phyloP scores from a whole-genome alignment of 2,329 filamentous ascomycete genomes.

The Phyllosticta capitalensis region DNA sequence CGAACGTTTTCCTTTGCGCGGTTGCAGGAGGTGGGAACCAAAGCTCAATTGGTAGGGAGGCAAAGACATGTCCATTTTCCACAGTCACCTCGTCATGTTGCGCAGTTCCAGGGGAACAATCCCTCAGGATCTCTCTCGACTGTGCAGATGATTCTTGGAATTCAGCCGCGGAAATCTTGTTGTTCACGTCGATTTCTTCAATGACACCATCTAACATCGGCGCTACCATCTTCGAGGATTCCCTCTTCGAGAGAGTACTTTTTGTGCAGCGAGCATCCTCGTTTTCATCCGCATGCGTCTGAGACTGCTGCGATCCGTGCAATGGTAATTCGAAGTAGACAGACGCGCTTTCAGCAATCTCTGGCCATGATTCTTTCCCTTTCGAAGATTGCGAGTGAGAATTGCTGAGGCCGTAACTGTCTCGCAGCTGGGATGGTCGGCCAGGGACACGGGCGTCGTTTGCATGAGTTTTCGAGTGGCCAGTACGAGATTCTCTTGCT shows the following conservation, averaged over 20 bases:
- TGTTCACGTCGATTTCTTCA: background rate
- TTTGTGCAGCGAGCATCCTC: background rate
- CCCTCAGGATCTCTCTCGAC: background rate
- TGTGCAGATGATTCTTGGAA: background rate
- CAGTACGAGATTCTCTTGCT: background rate
- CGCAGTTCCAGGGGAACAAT: background rate
- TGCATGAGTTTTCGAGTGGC: background rate
- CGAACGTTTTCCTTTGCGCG: background rate
- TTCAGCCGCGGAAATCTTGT: background rate
- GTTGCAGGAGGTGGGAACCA: conserved; percentile 18
- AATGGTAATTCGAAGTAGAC: background rate
- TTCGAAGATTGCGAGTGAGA: background rate
- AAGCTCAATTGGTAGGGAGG: conserved; percentile 17
- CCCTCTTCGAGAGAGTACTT: background rate
- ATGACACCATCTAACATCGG: background rate
- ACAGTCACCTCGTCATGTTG: background rate
- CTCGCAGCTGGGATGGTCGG: background rate
- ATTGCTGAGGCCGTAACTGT: background rate
- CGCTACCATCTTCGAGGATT: background rate
- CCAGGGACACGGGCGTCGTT: background rate
- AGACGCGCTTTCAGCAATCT: background rate
- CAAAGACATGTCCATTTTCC: conserved; percentile 15
- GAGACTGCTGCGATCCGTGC: background rate
- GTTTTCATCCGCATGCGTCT: background rate
- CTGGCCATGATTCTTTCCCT: background rate